Conservation (phyloP, 2,329 filamentous ascomycete species). For the Dichotomopilus funicola region DNA sequence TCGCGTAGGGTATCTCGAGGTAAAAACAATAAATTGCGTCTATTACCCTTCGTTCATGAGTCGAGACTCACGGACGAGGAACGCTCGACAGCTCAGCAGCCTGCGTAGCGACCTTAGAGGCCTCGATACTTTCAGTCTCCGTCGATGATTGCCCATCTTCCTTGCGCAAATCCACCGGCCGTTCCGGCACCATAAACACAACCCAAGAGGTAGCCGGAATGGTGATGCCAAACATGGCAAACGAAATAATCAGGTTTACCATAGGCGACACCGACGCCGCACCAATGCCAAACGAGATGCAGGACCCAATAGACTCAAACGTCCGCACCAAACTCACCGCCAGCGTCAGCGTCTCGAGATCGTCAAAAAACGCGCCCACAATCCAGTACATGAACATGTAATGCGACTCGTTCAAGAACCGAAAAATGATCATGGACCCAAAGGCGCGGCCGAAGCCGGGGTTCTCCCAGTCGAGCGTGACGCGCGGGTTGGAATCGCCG, state of each 20-base stretch:
- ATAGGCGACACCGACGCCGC: constrained; percentile 40
- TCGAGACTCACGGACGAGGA: neutral
- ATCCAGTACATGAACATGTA: constrained; percentile 49
- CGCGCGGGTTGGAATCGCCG: constrained; percentile 28
- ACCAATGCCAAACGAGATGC: constrained; percentile 42
- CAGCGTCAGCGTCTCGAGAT: constrained; percentile 45
- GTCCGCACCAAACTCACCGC: constrained; percentile 42
- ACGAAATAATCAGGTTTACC: constrained; percentile 42
- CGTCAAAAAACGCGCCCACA: constrained; percentile 44
- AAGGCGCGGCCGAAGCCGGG: constrained; percentile 41
- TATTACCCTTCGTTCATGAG: neutral
- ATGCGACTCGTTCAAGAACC: constrained; percentile 46
- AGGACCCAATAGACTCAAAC: constrained; percentile 43
- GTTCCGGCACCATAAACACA: constrained; percentile 34
- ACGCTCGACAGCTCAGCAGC: neutral
- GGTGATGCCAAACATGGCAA: constrained; percentile 40
- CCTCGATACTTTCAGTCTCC: constrained; percentile 5
- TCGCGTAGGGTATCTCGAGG: no score
- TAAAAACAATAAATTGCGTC: neutral
- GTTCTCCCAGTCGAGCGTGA: constrained; percentile 41
- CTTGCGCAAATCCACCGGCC: constrained; percentile 24
- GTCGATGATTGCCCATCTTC: constrained; percentile 8
- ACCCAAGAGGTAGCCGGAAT: constrained; percentile 33
- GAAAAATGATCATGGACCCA: constrained; percentile 35
- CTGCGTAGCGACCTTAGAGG: neutral